Evolutionary conservation across 2,329 filamentous ascomycete species (phyloP), one percentile per base, ranked within the genome.

Genomic region (Pseudogymnoascus sp.): DNA sequence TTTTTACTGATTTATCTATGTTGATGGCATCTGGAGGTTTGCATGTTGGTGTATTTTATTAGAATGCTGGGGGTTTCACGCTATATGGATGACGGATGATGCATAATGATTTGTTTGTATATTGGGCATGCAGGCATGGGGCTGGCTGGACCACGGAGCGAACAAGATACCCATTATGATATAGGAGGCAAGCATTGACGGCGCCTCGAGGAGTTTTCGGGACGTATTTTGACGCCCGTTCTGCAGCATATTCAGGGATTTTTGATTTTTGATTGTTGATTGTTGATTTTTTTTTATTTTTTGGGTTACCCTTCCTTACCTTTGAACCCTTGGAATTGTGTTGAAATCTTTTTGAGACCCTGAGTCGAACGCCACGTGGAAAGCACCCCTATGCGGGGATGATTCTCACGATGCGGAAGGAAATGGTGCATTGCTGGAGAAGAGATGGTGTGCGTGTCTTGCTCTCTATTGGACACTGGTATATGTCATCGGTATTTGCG

Each of bases 171-270:
- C 47, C 28, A 54, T 54, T 11, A 33, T 54, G 47, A 54, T 20
- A 54, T 54, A 54, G 28, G 47, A 33, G 47, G n/a, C 47, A 18
- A 54, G 47, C 47, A 54, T 54, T 54, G 47, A 16, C 47, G 47
- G 41, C 41, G 41, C 41, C 41, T 35, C n/a, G 8, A 33, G 47
- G 28, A 33, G 47, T 33, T 54, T 54, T 33, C 28, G 9, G 28
- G 25, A 18, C n/a, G 47, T 33, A 33, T 30, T 54, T 54, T 54
- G 47, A 54, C 28, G n/a, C 25, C 28, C 47, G 25, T n/a, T 54
- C 25, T 18, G 11, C n/a, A 33, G 47, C 47, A 54, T 54, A 54
- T 54, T 33, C 47, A 20, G 47, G n/a, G 28, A 18, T 18, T 54
- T 54, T 54, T 18, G 28, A 25, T 18, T 18, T 1, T 18, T 18